Percentiles rank a stretch among this genome's conserved stretches.
phyloP scores from a whole-genome alignment of 1,284 basidiomycete genomes.

The Athelia psychrophila region DNA sequence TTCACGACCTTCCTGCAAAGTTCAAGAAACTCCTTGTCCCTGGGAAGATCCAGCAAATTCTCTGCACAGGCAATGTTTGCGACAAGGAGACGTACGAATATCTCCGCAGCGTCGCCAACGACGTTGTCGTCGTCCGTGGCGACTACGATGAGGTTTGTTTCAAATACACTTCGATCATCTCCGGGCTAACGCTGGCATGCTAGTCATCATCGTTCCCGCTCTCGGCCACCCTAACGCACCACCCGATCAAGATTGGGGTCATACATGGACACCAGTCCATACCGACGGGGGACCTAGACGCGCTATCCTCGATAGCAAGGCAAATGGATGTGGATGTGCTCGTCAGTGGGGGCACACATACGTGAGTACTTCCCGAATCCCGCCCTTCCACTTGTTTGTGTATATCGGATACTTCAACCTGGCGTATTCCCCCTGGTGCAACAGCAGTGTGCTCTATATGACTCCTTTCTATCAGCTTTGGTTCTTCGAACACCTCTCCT shows the following conservation, averaged over 20 bases:
- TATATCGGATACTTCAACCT: too few species aligned
- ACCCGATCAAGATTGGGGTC: constrained; percentile 92
- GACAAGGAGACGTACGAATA: constrained; percentile 98
- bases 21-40: constrained; percentile 97
- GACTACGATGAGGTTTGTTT: constrained; percentile 90
- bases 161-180: neutral
- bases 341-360: constrained; percentile 92
- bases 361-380: constrained; percentile 47
- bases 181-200: constrained; percentile 16
- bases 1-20: constrained; percentile 90
- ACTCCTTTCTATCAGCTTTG: neutral
- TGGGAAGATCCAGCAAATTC: constrained; percentile 97
- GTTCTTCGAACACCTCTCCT: neutral
- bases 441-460: too few species aligned
- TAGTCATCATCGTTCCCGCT: constrained; percentile 76
- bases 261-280: constrained; percentile 95
- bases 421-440: neutral
- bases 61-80: constrained; percentile 97
- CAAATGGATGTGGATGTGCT: constrained; percentile 98
- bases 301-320: constrained; percentile 82
- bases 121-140: constrained; percentile 90
- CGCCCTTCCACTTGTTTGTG: neutral
- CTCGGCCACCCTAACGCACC: constrained; percentile 79
- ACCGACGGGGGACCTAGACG: constrained; percentile 89
- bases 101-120: constrained; percentile 93